Percentiles rank a stretch among this genome's conserved stretches.
phyloP scores from a whole-genome alignment of 83 land plant genomes.

The Picea abies region DNA sequence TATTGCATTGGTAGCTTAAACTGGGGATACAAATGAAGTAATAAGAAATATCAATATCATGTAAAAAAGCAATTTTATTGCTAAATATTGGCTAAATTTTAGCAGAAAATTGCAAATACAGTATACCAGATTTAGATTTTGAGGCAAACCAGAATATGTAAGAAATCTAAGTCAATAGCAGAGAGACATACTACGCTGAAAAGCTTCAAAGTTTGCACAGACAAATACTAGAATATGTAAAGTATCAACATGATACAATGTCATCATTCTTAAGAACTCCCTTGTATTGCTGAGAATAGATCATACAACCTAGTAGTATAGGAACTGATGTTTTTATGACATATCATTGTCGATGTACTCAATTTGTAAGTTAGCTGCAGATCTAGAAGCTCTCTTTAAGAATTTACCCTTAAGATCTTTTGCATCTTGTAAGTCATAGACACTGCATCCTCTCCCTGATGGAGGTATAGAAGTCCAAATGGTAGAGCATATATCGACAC shows the following conservation, averaged over 20 bases:
- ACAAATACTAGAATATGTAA: neutral
- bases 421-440: neutral
- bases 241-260: neutral
- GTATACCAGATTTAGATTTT: neutral
- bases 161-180: neutral
- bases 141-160: neutral
- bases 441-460: neutral
- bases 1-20: too few relatives aligned
- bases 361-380: neutral
- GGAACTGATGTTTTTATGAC: neutral
- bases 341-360: neutral
- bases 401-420: neutral
- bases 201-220: neutral
- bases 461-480: neutral
- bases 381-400: too few relatives aligned
- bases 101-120: neutral
- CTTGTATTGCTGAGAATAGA: neutral
- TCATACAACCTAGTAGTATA: neutral
- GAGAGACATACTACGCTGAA: neutral
- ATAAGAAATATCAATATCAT: neutral
- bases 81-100: neutral
- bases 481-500: neutral
- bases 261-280: neutral
- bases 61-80: neutral
- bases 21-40: neutral